Percentiles rank a stretch among this genome's conserved stretches.
These are phyloP conservation scores for Wallacemonas collosoma DNA, from an alignment of 208 protist species.

Conservation along the genomic window DNA sequence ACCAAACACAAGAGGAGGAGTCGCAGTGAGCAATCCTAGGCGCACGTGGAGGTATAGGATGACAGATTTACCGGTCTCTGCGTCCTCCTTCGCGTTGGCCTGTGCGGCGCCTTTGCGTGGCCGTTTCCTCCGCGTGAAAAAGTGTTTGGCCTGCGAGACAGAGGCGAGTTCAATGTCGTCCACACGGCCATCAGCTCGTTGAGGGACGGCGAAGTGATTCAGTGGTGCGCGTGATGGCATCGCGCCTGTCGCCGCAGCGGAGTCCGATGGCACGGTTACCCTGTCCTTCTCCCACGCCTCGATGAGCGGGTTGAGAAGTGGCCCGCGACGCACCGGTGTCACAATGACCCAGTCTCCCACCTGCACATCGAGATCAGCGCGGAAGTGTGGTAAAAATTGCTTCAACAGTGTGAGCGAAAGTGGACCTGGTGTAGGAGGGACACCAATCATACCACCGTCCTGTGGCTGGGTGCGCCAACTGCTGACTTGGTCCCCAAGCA, in stretches of 20 bases:
- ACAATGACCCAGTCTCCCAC: conserved; percentile 87
- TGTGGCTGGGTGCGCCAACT: not conserved
- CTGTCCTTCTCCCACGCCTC: conserved; percentile 29
- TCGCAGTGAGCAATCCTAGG: conserved; percentile 73
- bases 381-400: conserved; percentile 71
- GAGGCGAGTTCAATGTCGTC: not conserved
- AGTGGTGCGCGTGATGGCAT: conserved; percentile 8
- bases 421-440: conserved; percentile 8
- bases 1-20: conserved; percentile 68
- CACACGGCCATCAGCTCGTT: not conserved
- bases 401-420: conserved; percentile 51
- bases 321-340: conserved; percentile 39
- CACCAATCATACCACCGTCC: conserved; percentile 9
- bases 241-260: not conserved
- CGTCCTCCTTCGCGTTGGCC: not conserved
- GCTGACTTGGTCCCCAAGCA: not conserved
- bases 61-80: conserved; percentile 13
- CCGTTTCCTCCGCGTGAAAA: conserved; percentile 17
- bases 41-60: conserved; percentile 72
- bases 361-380: conserved; percentile 56
- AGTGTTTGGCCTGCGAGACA: conserved; percentile 5
- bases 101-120: not conserved
- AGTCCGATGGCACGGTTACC: not conserved
- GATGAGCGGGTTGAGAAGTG: conserved; percentile 66
- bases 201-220: not conserved